These are phyloP conservation scores for Komagataella pseudopastoris DNA, from an alignment of 805 yeast species.

Conservation along the genomic window DNA sequence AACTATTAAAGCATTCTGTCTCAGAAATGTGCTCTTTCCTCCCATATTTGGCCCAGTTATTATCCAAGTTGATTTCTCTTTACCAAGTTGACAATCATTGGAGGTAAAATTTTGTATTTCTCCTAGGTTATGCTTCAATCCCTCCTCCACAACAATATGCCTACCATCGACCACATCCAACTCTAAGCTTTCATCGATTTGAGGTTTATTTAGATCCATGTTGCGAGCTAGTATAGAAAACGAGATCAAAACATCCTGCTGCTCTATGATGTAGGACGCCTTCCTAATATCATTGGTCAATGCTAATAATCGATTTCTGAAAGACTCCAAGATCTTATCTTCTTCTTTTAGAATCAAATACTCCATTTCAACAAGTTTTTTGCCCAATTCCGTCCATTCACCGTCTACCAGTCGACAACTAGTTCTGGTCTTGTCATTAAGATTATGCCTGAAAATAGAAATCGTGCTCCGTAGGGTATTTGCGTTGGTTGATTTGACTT, in stretches of 20 bases:
- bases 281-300: slow-evolving; percentile 31
- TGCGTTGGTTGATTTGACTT: slow-evolving; percentile 11
- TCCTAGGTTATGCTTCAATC: slow-evolving; percentile 31
- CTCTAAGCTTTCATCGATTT: slow-evolving; percentile 30
- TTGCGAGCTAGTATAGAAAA: slow-evolving; percentile 67
- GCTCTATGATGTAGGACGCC: slow-evolving; percentile 37
- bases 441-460: slow-evolving; percentile 2
- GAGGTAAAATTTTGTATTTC: slow-evolving; percentile 30
- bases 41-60: slow-evolving; percentile 92
- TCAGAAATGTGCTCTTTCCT: slow-evolving; percentile 64
- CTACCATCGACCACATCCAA: slow-evolving; percentile 54
- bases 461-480: background rate
- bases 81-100: slow-evolving; percentile 23
- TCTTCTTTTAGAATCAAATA: slow-evolving; percentile 43
- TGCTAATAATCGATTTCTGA: slow-evolving; percentile 32
- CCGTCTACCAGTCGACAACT: slow-evolving; percentile 22
- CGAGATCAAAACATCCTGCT: slow-evolving; percentile 58
- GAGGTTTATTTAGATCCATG: slow-evolving; percentile 53
- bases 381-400: slow-evolving; percentile 43
- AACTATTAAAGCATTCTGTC: slow-evolving; percentile 58
- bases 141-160: slow-evolving; percentile 79
- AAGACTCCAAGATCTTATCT: slow-evolving; percentile 28
- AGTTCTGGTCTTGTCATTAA: slow-evolving; percentile 13
- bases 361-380: slow-evolving; percentile 27
- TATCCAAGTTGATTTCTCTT: slow-evolving; percentile 29